Evolutionary conservation across 2,329 filamentous ascomycete species (phyloP), one percentile per base, ranked within the genome.

Genomic region (Pseudocercospora pini-densiflorae): DNA sequence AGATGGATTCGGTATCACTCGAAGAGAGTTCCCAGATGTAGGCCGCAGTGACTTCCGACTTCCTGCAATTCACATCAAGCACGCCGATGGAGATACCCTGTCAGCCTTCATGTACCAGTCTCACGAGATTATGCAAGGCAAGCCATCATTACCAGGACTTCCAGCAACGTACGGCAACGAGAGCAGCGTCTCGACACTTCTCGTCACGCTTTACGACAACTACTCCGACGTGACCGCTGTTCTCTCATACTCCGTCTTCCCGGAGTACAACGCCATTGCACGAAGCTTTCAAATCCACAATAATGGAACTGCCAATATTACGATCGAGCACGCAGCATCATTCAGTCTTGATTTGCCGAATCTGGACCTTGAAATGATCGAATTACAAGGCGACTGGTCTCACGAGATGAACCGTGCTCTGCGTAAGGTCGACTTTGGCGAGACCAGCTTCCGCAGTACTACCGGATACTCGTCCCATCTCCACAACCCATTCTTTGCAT

Each of bases 11-110:
- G 83, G 83, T 10, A 86, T 85, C 49, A 74, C 83, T 16, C 83
- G 86, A 16, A 84, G 88, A 29, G 88, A 90, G 73, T 89, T 89
- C 62, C 88, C 88, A 1, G 88, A 90, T 66, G 79, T 88, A 4
- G 88, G 88, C 0, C 83, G 88, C 7, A 88, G 88, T 16, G 88
- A 90, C 72, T 88, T 89, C 69, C 83, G 89, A 3, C 78, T 84
- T 2, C 88, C 88, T 0, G 88, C 88, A 0, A 81, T 90, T 12
- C 84, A 86, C 43, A 87, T 90, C 70, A 81, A 82, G 61, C 87
- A 90, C 71, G 78, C 84, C 1, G 82, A 82, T 16, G 88, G 88
- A 31, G 83, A 87, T 66, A 88, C 87, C 0, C 83, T 90, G 14
- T 86, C 84, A 6, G 83, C 85, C 7, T 84, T 90, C 64, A 80